Evolutionary conservation across 1,139 yeast species (phyloP), one percentile per base, ranked within the genome.

Genomic region (Nakaseomyces kungkrabaensis): DNA sequence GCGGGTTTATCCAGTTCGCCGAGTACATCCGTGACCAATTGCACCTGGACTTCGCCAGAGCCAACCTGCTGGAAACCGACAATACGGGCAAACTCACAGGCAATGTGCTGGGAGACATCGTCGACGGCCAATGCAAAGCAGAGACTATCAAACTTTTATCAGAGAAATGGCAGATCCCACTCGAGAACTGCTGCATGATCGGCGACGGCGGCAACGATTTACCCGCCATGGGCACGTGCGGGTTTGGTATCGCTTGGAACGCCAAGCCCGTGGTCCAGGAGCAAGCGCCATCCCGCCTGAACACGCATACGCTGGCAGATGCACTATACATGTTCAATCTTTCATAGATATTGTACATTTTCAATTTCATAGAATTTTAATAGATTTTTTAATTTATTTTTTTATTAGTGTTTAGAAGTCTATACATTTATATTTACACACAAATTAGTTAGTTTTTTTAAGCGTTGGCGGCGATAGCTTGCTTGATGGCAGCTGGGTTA

Each of bases 201-300:
- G 99, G 99, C 32, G 98, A 94, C 65, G 98, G 98, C 33, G 96
- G 97, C 27, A 94, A 94, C 61, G 99, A 94, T 68, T 73, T 94
- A 64, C 78, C 79, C 43, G 95, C 95, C 90, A 92, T 94, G 97
- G 77, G 74, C 3, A 79, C 71, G 22, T 97, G 96, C 1, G 97
- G 98, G 0, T 86, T 81, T 66, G 98, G 98, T 22, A 75, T 94
- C 52, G 98, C 98, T 0, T 94, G 96, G 94, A 85, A 89, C 65
- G 98, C 98, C 17, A 94, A 94, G 66, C 97, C 97, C 33, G 80
- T 76, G 55, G 98, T 94, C 4, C 97, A 88, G 65, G 61, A 68
- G 51, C 69, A 72, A 58, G 98, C 98, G 0, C 97, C 97, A 9
- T 74, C 87, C 44, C 76, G 86, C 56, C 73, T 94, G 59, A 92